phyloP scores from a whole-genome alignment of 306 rosid species.

The Gillenia trifoliata region DNA sequence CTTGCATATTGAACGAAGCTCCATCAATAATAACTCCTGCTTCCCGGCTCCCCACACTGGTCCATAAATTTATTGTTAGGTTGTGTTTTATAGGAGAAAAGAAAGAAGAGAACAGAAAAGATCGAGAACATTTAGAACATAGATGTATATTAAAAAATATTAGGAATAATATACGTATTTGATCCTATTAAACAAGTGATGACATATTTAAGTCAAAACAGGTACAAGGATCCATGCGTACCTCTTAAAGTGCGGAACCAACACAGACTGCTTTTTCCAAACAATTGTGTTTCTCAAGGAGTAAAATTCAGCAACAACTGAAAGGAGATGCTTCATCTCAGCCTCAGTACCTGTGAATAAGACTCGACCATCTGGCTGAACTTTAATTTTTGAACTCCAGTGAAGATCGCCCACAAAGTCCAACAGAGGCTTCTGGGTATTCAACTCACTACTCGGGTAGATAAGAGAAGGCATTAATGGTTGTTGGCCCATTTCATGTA shows the following conservation, averaged over 20 bases:
- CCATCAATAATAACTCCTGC: constrained; percentile 32
- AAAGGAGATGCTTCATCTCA: constrained; percentile 71
- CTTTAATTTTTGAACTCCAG: constrained; percentile 45
- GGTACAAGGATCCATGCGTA: constrained; percentile 22
- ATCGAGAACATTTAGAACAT: background rate
- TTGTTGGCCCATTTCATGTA: constrained; percentile 36
- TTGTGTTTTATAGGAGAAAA: constrained; percentile 18
- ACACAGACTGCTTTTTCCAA: constrained; percentile 43
- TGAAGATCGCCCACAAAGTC: constrained; percentile 56
- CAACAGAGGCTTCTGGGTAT: constrained; percentile 44
- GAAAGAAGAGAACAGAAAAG: background rate
- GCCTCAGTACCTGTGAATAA: constrained; percentile 47
- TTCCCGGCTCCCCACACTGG: constrained; percentile 48
- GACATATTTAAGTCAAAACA: background rate
- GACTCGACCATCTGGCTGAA: constrained; percentile 67
- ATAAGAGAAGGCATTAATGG: constrained; percentile 47
- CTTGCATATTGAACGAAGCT: constrained; percentile 35
- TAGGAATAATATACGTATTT: background rate
- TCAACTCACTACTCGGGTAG: constrained; percentile 37
- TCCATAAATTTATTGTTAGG: constrained; percentile 16
- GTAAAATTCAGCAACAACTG: constrained; percentile 63
- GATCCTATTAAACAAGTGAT: constrained; percentile 9
- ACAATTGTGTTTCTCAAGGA: constrained; percentile 33
- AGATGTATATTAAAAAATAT: too few relatives aligned
- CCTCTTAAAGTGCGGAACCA: constrained; percentile 74